Base-by-base conservation (phyloP, 768 basidiomycete genomes). In the Rhodosporidiobolus odoratus region DNA sequence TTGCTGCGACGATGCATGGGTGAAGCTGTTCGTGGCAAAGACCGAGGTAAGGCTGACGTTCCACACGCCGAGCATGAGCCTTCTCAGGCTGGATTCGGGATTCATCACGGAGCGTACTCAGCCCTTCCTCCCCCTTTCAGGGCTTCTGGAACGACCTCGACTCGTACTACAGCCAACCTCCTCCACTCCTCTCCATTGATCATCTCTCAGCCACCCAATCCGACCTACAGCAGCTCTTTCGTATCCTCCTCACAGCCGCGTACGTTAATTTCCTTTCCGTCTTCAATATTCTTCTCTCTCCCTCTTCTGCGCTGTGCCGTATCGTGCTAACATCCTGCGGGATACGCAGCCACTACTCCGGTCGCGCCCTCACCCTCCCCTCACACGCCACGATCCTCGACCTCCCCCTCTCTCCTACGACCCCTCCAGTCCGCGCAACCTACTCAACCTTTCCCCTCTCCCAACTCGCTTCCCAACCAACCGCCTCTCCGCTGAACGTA, bases 111-210 rank as follows among this genome's bases (percentile, higher is more conserved):
- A n/a, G n/a, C n/a, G n/a, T n/a, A n/a, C n/a, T n/a, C n/a, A n/a
- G n/a, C n/a, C n/a, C n/a, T n/a, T n/a, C n/a, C n/a, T n/a, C n/a
- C n/a, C n/a, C n/a, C n/a, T n/a, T n/a, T 35, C 45, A 66, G 65
- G 71, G 71, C 2, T 72, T 65, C 71, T 72, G 66, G 66, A 40
- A 37, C 38, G 71, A 72, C 30, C 62, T 68, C 58, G 59, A 68
- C 35, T 17, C 35, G 8, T 68, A 72, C 62, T 72, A 72, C 47
- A 43, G 54, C n/a, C 27, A 27, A 1, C 62, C 66, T 10, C 66
- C 66, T 23, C n/a, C 4, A 30, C 50, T 72, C 0, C 35, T 72
- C 3, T 64, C 66, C 5, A 64, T 63, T n/a, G 59, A 68, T 10
- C 50, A 56, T 38, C 47, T 68, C 4, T 45, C 53, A 2, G 66